Conservation (phyloP, 345 rosid species). For the Anastatica hierochuntica region DNA sequence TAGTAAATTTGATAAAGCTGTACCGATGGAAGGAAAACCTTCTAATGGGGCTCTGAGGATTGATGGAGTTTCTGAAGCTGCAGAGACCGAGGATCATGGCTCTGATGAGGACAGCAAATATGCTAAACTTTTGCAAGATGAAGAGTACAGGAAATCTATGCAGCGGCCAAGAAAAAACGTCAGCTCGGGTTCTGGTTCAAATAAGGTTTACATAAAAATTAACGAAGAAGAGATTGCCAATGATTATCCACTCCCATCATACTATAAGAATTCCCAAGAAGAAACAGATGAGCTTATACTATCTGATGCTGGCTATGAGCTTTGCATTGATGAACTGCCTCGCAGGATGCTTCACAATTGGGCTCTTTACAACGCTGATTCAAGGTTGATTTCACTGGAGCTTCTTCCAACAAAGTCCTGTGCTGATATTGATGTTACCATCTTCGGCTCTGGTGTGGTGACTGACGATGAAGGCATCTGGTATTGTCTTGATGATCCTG, state of each 20-base stretch:
- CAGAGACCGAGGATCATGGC: conserved; percentile 5
- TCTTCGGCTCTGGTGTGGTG: conserved; percentile 67
- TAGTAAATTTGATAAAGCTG: conserved; percentile 21
- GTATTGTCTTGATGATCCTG: conserved; percentile 35
- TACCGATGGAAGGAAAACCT: conserved; percentile 10
- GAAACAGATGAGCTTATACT: conserved; percentile 65
- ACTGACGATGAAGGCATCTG: conserved; percentile 61
- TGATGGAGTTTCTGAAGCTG: conserved; percentile 27
- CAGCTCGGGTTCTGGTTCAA: conserved; percentile 36
- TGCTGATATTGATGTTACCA: conserved; percentile 61
- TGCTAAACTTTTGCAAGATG: conserved; percentile 65
- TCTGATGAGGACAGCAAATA: conserved; percentile 54
- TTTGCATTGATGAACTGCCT: conserved; percentile 47
- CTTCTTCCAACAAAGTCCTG: conserved; percentile 71
- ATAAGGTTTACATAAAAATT: conserved; percentile 52
- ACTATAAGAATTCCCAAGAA: conserved; percentile 38
- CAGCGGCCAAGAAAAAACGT: conserved; percentile 35
- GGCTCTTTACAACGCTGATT: conserved; percentile 77
- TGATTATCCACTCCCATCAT: conserved; percentile 85
- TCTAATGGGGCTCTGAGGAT: conserved; percentile 33
- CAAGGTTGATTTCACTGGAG: conserved; percentile 64
- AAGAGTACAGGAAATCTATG: conserved; percentile 54
- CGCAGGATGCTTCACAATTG: conserved; percentile 61
- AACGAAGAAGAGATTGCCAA: conserved; percentile 76
- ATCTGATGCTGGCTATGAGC: conserved; percentile 32